Base-by-base conservation (phyloP, 2,329 filamentous ascomycete species). In the Hymenoscyphus linearis region DNA sequence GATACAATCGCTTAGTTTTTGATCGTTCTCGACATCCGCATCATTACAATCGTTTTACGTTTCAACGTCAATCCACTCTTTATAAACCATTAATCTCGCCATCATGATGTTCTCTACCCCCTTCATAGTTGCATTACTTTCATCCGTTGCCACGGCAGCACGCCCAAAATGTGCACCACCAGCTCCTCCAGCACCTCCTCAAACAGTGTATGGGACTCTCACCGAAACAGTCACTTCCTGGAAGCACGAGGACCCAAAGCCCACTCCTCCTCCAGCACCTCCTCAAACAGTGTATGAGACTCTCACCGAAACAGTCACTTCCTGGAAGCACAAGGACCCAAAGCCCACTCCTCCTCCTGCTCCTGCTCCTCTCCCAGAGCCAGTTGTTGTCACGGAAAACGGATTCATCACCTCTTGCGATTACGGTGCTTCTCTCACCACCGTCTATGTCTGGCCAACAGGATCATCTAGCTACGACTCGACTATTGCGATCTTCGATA, bases 51-150 rank as follows among this genome's bases (percentile, higher is more conserved):
- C 12, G 16, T 35, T 2, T 18, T n/a, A 25, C 14, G 12, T 16
- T 25, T 26, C 53, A 1, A n/a, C 34, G 10, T 31, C 16, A 18
- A n/a, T 50, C 12, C 13, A 31, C 10, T 50, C 52, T 31, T 31
- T 22, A 27, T 55, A 9, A 18, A 12, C n/a, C 18, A 35, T 27
- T 25, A 16, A 44, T 27, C 7, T 37, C 36, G 16, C 13, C 56
- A 59, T 34, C 31, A 62, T 62, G 60, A 62, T 53, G 57, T 35
- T 59, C 52, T 37, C 44, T n/a, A 36, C 50, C 3, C 31, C 57
- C 13, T 35, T 54, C 25, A 25, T 54, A 2, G 12, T 62, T 12
- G 37, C 52, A 6, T 57, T 59, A 3, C 53, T 59, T 25, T 47
- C 55, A 13, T 40, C 22, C 26, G 18, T 58, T 10, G 60, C 40